Evolutionary conservation across 345 rosid species (phyloP).

Genomic region (Boechera stricta): DNA sequence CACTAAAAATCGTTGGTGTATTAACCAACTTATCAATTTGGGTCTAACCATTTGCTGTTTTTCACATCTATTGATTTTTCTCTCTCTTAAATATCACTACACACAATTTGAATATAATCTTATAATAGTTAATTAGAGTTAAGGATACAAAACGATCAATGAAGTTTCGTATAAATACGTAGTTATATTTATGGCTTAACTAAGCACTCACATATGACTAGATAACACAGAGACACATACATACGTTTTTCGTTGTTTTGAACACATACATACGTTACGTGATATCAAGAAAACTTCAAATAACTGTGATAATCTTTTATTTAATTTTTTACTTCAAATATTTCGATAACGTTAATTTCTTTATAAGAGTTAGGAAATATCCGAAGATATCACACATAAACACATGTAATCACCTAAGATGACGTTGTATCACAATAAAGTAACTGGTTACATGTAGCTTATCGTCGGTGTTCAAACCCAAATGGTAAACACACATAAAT

Average conservation of each 20-base stretch:
- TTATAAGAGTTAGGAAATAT: neutral
- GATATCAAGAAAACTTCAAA: neutral
- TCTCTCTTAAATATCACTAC: neutral
- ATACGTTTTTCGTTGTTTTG: neutral
- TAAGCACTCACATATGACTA: neutral
- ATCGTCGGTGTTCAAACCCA: neutral
- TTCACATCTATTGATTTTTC: neutral
- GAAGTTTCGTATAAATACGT: neutral
- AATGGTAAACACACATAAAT: neutral
- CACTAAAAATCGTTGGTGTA: neutral
- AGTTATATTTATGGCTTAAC: neutral
- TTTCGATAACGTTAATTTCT: neutral
- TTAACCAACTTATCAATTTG: neutral
- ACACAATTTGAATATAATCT: neutral
- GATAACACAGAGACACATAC: neutral
- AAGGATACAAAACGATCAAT: neutral
- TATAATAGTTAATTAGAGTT: neutral
- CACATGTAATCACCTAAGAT: neutral
- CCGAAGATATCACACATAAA: constrained; percentile 1
- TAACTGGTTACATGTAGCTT: neutral
- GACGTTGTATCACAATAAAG: neutral
- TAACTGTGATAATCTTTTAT: too few species aligned
- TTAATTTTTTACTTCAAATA: neutral
- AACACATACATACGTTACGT: neutral
- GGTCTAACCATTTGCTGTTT: neutral